These are phyloP conservation scores for Aspergillus texensis DNA, from an alignment of 2,329 filamentous ascomycete species.

Conservation along the genomic window DNA sequence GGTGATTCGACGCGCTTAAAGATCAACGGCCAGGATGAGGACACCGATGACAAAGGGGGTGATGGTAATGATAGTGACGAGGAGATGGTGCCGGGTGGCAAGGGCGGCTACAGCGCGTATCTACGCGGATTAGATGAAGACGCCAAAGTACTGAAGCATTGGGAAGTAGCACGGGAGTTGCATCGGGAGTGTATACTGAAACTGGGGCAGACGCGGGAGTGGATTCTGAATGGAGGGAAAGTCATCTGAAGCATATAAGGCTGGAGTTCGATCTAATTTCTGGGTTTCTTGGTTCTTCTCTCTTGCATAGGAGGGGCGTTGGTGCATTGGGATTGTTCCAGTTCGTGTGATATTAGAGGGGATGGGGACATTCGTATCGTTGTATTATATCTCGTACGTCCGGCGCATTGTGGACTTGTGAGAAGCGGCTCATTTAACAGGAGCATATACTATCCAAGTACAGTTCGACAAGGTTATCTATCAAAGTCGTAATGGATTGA, in stretches of 20 bases:
- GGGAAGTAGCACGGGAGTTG: constrained; percentile 51
- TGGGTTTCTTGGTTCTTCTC: neutral
- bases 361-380: neutral
- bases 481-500: neutral
- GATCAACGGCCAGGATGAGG: constrained; percentile 31
- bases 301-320: constrained; percentile 18
- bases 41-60: constrained; percentile 20
- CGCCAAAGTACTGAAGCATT: constrained; percentile 48
- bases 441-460: neutral
- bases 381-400: neutral
- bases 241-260: constrained; percentile 19
- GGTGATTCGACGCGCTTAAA: constrained; percentile 49
- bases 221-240: constrained; percentile 39
- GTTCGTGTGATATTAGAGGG: neutral
- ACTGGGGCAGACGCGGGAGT: constrained; percentile 43
- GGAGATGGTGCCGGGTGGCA: constrained; percentile 32
- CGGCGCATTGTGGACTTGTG: neutral
- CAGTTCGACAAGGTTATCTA: neutral
- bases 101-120: constrained; percentile 49
- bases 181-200: constrained; percentile 47
- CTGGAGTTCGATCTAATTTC: constrained; percentile 12
- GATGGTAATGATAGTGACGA: constrained; percentile 31
- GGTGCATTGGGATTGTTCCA: constrained; percentile 1
- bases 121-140: constrained; percentile 51
- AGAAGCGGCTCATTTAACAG: neutral